Evolutionary conservation across 495 filamentous ascomycete species (phyloP).

Genomic region (Gamarada debralockiae): DNA sequence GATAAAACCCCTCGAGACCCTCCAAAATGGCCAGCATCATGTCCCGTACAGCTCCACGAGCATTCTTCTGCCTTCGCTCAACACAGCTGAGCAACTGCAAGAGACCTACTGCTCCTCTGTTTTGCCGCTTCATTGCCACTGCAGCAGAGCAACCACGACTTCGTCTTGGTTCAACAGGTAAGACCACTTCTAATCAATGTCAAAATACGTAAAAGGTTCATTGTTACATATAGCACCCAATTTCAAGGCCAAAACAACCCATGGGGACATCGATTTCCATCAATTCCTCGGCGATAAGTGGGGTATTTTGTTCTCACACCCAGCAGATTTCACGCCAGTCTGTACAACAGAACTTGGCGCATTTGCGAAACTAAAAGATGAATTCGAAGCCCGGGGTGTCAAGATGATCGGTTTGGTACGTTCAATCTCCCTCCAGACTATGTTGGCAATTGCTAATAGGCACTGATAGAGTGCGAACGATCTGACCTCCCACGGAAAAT

Average conservation of each 20-base stretch:
- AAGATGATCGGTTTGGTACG: constrained; percentile 14
- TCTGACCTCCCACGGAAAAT: constrained; percentile 10
- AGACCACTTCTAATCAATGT: neutral
- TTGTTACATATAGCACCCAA: constrained; percentile 1
- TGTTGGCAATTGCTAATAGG: neutral
- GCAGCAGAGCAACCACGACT: constrained; percentile 10
- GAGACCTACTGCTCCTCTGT: constrained; percentile 6
- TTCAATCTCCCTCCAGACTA: neutral
- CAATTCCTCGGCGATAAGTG: constrained; percentile 11
- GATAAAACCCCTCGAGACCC: too few relatives aligned
- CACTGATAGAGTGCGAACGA: constrained; percentile 8
- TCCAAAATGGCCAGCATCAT: too few relatives aligned
- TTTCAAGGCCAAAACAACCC: constrained; percentile 14
- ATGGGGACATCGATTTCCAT: constrained; percentile 15
- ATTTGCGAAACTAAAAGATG: constrained; percentile 15
- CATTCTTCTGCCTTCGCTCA: too few relatives aligned
- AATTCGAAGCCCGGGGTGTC: constrained; percentile 11
- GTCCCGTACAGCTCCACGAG: too few relatives aligned
- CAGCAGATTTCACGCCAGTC: constrained; percentile 13
- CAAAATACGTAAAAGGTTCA: neutral
- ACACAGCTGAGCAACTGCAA: too few relatives aligned
- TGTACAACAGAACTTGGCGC: constrained; percentile 14
- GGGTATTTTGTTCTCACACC: constrained; percentile 12
- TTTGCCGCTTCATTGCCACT: constrained; percentile 1
- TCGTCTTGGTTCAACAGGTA: constrained; percentile 12